These are phyloP conservation scores for Cryptococcus maquisensis DNA, from an alignment of 1,284 basidiomycete genomes.

Conservation along the genomic window DNA sequence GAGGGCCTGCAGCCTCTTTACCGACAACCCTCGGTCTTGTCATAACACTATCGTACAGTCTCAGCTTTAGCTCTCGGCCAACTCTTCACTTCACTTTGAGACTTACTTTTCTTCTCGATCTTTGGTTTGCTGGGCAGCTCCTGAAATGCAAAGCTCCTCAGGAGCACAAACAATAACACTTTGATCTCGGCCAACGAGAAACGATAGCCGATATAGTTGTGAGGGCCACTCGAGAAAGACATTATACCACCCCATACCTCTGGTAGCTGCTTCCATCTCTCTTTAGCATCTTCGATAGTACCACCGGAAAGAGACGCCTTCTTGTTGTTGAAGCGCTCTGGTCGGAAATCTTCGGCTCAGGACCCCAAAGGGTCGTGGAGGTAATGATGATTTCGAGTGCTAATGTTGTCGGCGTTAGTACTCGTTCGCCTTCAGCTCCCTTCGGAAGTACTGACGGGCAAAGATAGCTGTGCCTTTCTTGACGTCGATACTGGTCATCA, in stretches of 20 bases:
- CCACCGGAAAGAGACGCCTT: too few species aligned
- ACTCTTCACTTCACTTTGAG: too few species aligned
- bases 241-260: constrained; percentile 60
- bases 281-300: too few species aligned
- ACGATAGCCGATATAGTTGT: constrained; percentile 67
- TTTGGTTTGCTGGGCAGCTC: constrained; percentile 45
- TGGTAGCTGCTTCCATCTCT: constrained; percentile 61
- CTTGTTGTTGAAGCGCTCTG: constrained; percentile 30
- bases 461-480: constrained; percentile 38
- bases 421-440: constrained; percentile 68
- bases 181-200: constrained; percentile 67
- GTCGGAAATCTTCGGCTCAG: constrained; percentile 61
- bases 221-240: constrained; percentile 63
- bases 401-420: too few species aligned
- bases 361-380: constrained; percentile 60
- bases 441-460: constrained; percentile 58
- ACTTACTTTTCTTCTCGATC: constrained; percentile 34
- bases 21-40: too few species aligned
- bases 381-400: constrained; percentile 58
- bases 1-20: too few species aligned
- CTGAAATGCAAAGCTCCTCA: constrained; percentile 58
- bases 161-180: constrained; percentile 57
- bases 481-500: constrained; percentile 37
- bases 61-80: too few species aligned
- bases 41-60: too few species aligned